phyloP scores from a whole-genome alignment of 2,329 filamentous ascomycete species.

The Claviceps sp. region DNA sequence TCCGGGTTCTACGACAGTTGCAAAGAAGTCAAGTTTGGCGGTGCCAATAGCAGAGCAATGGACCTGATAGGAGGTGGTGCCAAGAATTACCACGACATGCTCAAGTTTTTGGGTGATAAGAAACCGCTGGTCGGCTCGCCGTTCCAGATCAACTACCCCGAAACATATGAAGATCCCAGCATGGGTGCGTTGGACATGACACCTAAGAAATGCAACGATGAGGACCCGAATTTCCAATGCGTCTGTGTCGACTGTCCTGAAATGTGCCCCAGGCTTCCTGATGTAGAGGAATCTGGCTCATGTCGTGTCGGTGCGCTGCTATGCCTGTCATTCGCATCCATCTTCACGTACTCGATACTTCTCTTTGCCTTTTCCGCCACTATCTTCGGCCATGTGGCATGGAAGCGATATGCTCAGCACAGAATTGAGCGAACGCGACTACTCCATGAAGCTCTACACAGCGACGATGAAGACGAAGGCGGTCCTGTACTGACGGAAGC shows the following conservation, averaged over 20 bases:
- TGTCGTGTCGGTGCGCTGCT: constrained; percentile 83
- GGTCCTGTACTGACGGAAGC: constrained; percentile 61
- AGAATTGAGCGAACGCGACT: constrained; percentile 76
- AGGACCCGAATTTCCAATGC: constrained; percentile 74
- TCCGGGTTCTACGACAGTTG: constrained; percentile 90
- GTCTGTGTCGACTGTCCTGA: constrained; percentile 86
- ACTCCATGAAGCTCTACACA: constrained; percentile 69
- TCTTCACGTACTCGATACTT: constrained; percentile 70
- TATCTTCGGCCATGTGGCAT: constrained; percentile 62
- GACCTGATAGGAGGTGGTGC: constrained; percentile 91
- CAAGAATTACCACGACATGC: constrained; percentile 72
- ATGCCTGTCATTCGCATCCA: constrained; percentile 84
- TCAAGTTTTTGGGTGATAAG: constrained; percentile 89
- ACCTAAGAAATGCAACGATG: constrained; percentile 79
- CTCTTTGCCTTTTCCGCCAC: constrained; percentile 53
- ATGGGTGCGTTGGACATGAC: constrained; percentile 61
- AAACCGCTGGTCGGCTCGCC: constrained; percentile 74
- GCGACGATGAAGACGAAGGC: constrained; percentile 89
- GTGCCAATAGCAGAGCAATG: constrained; percentile 87
- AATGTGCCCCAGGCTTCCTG: constrained; percentile 71
- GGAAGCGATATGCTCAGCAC: constrained; percentile 56
- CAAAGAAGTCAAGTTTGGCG: constrained; percentile 97
- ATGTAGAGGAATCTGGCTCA: constrained; percentile 52
- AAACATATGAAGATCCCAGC: constrained; percentile 44
- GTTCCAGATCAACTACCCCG: constrained; percentile 93